Evolutionary conservation across 768 basidiomycete species (phyloP).

Genomic region (Psilocybe subaeruginosa): DNA sequence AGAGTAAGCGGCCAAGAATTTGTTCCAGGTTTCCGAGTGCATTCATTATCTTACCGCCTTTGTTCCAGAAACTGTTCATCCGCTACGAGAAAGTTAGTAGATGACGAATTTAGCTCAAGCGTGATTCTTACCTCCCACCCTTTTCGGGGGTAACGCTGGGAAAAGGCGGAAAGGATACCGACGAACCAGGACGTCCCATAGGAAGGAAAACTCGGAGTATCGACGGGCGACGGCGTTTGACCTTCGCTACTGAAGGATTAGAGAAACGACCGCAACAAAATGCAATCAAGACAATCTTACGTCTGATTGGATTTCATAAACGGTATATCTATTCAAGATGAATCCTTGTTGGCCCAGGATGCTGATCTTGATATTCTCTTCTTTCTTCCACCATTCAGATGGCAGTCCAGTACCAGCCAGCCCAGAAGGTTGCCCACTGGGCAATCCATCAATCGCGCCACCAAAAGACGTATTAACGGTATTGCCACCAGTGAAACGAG

Average conservation of each 20-base stretch:
- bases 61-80: conserved; percentile 93
- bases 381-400: conserved; percentile 85
- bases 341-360: conserved; percentile 91
- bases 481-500: conserved; percentile 33
- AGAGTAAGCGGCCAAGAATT: background rate
- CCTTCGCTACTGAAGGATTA: conserved; percentile 40
- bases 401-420: conserved; percentile 75
- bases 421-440: conserved; percentile 56
- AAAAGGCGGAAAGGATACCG: conserved; percentile 95
- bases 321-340: conserved; percentile 84
- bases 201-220: conserved; percentile 91
- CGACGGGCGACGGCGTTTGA: conserved; percentile 76
- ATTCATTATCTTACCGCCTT: conserved; percentile 55
- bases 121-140: conserved; percentile 75
- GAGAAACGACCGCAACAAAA: background rate
- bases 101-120: conserved; percentile 8
- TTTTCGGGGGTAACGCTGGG: conserved; percentile 87
- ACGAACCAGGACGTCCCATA: conserved; percentile 84
- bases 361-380: conserved; percentile 71
- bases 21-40: background rate
- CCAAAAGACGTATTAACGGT: conserved; percentile 32
- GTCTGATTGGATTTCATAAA: conserved; percentile 81
- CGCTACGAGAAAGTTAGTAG: conserved; percentile 41
- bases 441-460: conserved; percentile 27
- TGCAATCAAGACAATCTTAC: conserved; percentile 41